These are phyloP conservation scores for Hymenoscyphus albidus DNA, from an alignment of 2,329 filamentous ascomycete species.

Conservation along the genomic window DNA sequence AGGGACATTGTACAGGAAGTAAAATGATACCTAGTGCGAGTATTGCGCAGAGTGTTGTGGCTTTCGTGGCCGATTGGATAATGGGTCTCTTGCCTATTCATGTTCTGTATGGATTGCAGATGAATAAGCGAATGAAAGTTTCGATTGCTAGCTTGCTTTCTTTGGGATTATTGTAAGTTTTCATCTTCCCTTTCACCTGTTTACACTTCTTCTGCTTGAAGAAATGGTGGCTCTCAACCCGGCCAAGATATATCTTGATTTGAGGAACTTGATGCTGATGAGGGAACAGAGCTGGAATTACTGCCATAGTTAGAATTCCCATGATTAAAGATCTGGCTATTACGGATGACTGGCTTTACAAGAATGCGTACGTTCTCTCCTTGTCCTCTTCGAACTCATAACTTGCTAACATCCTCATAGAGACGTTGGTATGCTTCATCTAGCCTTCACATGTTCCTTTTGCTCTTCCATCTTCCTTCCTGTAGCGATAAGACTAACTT, in stretches of 20 bases:
- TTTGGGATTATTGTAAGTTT: constrained; percentile 49
- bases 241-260: background rate
- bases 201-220: background rate
- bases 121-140: constrained; percentile 49
- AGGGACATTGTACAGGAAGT: constrained; percentile 38
- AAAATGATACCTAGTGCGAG: constrained; percentile 49
- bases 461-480: background rate
- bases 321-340: constrained; percentile 22
- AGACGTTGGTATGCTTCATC: constrained; percentile 24
- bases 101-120: constrained; percentile 52
- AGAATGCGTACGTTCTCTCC: constrained; percentile 17
- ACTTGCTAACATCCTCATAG: constrained; percentile 12
- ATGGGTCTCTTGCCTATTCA: constrained; percentile 51
- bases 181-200: background rate
- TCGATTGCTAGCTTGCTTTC: constrained; percentile 50
- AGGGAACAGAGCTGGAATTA: constrained; percentile 23
- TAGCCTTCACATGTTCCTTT: background rate
- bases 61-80: constrained; percentile 47
- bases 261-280: constrained; percentile 2
- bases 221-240: too few relatives aligned
- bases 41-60: constrained; percentile 48
- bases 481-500: too few relatives aligned
- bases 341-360: constrained; percentile 27
- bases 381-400: background rate
- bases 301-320: constrained; percentile 27